phyloP scores from a whole-genome alignment of 331 rosid species.

The Rhamnella rubrinervis region DNA sequence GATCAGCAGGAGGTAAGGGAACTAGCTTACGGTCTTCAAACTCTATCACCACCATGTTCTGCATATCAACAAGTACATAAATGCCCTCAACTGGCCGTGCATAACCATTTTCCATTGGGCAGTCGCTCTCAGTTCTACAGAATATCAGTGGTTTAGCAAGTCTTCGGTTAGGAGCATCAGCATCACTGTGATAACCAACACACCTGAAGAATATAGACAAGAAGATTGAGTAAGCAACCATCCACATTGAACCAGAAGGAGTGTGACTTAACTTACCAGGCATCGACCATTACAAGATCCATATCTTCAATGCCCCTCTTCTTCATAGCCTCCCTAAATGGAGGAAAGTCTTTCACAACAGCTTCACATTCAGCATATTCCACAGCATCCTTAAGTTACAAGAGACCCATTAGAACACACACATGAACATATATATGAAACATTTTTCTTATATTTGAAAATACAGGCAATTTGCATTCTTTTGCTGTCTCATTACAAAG shows the following conservation, averaged over 20 bases:
- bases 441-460: too few species aligned
- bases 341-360: slow-evolving; percentile 82
- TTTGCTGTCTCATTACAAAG: background rate
- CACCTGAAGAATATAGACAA: slow-evolving; percentile 60
- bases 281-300: slow-evolving; percentile 98
- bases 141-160: slow-evolving; percentile 91
- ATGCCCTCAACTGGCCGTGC: slow-evolving; percentile 99
- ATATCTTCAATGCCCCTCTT: slow-evolving; percentile 96
- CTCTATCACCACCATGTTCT: slow-evolving; percentile 85
- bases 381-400: slow-evolving; percentile 70
- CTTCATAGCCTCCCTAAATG: slow-evolving; percentile 95
- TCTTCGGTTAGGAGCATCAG: slow-evolving; percentile 84
- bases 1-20: slow-evolving; percentile 96
- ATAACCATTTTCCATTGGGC: slow-evolving; percentile 98
- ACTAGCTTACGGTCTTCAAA: slow-evolving; percentile 94
- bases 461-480: too few species aligned
- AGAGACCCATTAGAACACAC: slow-evolving; percentile 12
- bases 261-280: slow-evolving; percentile 57
- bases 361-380: slow-evolving; percentile 99
- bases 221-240: slow-evolving; percentile 14
- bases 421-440: too few species aligned
- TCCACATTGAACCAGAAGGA: background rate
- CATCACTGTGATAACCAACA: slow-evolving; percentile 80
- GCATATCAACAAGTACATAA: slow-evolving; percentile 86
- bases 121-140: slow-evolving; percentile 93